These are phyloP conservation scores for Apostasia shenzhenica DNA, from an alignment of 106 monocot species.

Conservation along the genomic window DNA sequence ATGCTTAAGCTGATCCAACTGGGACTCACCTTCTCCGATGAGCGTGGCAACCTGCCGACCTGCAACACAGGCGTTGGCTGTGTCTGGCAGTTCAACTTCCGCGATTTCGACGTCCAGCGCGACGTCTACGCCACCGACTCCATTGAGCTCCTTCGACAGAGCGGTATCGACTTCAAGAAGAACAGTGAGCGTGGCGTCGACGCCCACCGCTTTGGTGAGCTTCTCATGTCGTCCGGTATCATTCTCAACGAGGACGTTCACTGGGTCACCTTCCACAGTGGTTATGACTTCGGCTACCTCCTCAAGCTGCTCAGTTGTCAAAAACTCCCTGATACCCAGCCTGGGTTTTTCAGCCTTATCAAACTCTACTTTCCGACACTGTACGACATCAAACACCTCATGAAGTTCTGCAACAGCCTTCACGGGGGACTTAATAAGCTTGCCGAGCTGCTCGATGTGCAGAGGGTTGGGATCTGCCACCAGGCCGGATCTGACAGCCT, in stretches of 20 bases:
- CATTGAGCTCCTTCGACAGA: constrained; percentile 38
- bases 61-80: constrained; percentile 7
- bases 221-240: constrained; percentile 49
- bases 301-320: constrained; percentile 35
- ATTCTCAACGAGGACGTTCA: constrained; percentile 37
- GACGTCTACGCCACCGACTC: constrained; percentile 38
- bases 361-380: constrained; percentile 24
- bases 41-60: constrained; percentile 31
- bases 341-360: constrained; percentile 34
- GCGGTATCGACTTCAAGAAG: constrained; percentile 37
- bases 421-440: constrained; percentile 33
- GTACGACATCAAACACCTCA: constrained; percentile 38
- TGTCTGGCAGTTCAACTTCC: constrained; percentile 51
- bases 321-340: constrained; percentile 29
- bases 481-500: constrained; percentile 34
- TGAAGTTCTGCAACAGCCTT: constrained; percentile 35
- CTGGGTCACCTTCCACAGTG: constrained; percentile 55
- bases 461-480: constrained; percentile 30
- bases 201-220: constrained; percentile 26
- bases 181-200: constrained; percentile 31
- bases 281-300: constrained; percentile 50
- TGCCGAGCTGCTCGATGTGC: constrained; percentile 29
- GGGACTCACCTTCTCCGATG: constrained; percentile 43
- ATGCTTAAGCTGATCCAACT: constrained; percentile 44
- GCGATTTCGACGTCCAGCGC: constrained; percentile 19